A percentile compares a stretch with the other conserved stretches of the same genome.
These are phyloP conservation scores for Sporobolomyces pararoseus DNA, from an alignment of 768 basidiomycete genomes.

Conservation along the genomic window DNA sequence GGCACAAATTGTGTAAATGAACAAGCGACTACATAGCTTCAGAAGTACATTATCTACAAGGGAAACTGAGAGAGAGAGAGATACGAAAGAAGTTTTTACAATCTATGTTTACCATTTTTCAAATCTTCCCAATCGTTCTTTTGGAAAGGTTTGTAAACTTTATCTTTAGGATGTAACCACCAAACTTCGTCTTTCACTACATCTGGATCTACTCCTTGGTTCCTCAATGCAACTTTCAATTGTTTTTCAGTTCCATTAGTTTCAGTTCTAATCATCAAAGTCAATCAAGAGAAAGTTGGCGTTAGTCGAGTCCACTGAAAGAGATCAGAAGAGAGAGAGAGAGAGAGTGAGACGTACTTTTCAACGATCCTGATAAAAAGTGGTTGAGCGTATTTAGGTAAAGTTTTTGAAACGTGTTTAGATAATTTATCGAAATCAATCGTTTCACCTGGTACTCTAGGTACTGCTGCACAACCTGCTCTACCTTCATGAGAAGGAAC, in stretches of 20 bases:
- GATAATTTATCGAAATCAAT: constrained; percentile 27
- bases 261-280: background rate
- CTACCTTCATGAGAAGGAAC: constrained; percentile 40
- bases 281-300: too few relatives aligned
- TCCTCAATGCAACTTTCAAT: constrained; percentile 27
- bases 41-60: too few relatives aligned
- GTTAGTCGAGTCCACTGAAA: too few relatives aligned
- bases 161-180: constrained; percentile 26
- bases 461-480: constrained; percentile 41
- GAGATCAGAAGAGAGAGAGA: background rate
- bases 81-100: constrained; percentile 4
- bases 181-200: constrained; percentile 17
- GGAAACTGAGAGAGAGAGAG: too few relatives aligned
- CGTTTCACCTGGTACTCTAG: background rate
- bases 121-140: constrained; percentile 23
- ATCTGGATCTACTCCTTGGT: constrained; percentile 38
- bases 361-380: constrained; percentile 34
- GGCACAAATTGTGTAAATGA: too few relatives aligned
- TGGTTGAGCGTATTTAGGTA: constrained; percentile 40
- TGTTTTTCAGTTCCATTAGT: constrained; percentile 31
- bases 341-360: constrained; percentile 12
- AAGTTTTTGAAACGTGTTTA: constrained; percentile 20
- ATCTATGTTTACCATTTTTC: constrained; percentile 12
- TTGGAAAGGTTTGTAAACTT: constrained; percentile 22
- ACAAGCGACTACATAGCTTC: too few relatives aligned